Evolutionary conservation across 768 basidiomycete species (phyloP), one percentile per base, ranked within the genome.

Genomic region (Lactifluus rugatus): DNA sequence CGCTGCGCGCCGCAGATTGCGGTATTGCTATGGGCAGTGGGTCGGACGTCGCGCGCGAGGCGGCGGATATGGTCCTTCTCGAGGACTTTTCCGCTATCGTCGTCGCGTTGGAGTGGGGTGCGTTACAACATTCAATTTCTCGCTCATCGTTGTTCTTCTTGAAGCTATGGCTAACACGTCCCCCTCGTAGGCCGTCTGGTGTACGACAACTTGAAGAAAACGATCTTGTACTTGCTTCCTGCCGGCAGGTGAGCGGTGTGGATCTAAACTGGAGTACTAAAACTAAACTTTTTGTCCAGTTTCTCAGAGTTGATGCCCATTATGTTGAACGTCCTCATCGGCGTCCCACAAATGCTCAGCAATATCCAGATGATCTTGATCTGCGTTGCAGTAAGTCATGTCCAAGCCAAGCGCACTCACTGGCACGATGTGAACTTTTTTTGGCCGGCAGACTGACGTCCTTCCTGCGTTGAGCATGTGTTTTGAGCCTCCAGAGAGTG

Each of bases 21-120:
- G 83, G 83, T 54, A 77, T 84, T 39, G 82, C 80, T 0, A 79
- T 83, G 74, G 82, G 79, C 10, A 68, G 71, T 23, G 78, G 78
- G 2, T 78, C 75, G 13, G 78, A 80, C 53, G 76, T 80, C 2
- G 78, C 80, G 21, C 62, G 71, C 61, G 81, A 80, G 70, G 82
- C 83, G 5, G 76, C 82, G 6, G 83, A 84, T 64, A 75, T 85
- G 54, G 76, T 86, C 16, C 74, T 87, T 16, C 74, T 83, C 49
- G 79, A 83, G 56, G 81, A 84, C 66, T 83, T 87, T 62, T 79
- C 81, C 1, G 80, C 82, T 1, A 84, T 86, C 59, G 74, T 82
- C 49, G 75, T 76, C 45, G 85, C 81, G 1, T 78, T 85, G 63
- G 75, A 82, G 67, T 83, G 84, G 67, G 85, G 85, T 60, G 39